Evolutionary conservation across 805 yeast genomes (phyloP), one percentile per base, ranked within the genome.

Genomic region (Sporopachydermia lactativora): DNA sequence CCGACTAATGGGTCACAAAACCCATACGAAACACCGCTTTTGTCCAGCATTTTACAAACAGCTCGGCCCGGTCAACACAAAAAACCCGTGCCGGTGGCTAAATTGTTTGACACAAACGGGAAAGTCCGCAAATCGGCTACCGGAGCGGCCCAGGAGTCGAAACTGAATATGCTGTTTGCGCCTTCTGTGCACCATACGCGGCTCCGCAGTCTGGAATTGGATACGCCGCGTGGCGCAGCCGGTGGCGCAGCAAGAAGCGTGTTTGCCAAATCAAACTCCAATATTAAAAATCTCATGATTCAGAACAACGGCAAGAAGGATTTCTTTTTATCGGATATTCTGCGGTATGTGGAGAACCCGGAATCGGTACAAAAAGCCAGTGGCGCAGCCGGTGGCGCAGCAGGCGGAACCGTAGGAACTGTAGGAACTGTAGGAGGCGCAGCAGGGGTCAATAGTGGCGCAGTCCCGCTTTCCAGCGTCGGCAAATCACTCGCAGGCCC

Each of bases 241-340:
- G 31, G 31, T 8, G n/a, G n/a, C 31, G n/a, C 8, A 8, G 8
- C 31, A 24, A 24, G n/a, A n/a, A 24, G 31, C 31, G n/a, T 24
- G 8, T 24, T 24, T n/a, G n/a, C 31, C n/a, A 24, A 24, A 24
- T 24, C 31, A 8, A 24, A 24, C n/a, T 24, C 31, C n/a, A 24
- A 24, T 24, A 24, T 24, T 24, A 24, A 24, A n/a, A 24, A 24
- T n/a, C n/a, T 24, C 13, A 24, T 24, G 31, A 24, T 24, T n/a
- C 31, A 24, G 31, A 24, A 24, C n/a, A 24, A 24, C 31, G 31
- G 31, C 31, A 24, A 24, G 31, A 24, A 24, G 31, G 31, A 24
- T 24, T 24, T 24, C 31, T 24, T 24, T n/a, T n/a, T 24, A 8
- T 8, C 31, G n/a, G 31, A 24, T n/a, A 24, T 24, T 8, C 31